Base-by-base conservation (phyloP, 2,329 filamentous ascomycete genomes). In the Fusarium annulatum region DNA sequence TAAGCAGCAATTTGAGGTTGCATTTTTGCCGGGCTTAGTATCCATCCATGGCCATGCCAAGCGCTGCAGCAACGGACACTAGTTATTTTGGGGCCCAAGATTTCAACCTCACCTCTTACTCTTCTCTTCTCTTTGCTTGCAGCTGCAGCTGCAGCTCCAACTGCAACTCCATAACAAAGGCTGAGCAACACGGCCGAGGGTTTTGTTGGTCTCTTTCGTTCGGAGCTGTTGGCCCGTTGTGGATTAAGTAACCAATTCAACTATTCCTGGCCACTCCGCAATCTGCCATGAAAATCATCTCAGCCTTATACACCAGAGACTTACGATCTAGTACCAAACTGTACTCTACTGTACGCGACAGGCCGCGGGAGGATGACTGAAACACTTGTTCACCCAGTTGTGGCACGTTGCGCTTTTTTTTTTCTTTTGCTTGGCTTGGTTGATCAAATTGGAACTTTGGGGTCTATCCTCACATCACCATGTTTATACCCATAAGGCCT, bases 1-100 rank as follows among this genome's bases (percentile, higher is more conserved):
- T 64, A 73, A 74, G 61, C 57, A 56, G 53, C 61, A 73, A 67
- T 62, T 46, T 67, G 34, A 62, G 49, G 71, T 58, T 60, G 48
- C 71, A 74, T 45, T 45, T 48, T 48, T 34, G 48, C 62, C 21
- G 28, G 38, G 39, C 19, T 34, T 23, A 42, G 10, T n/a, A 41
- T 55, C 34, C 23, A 51, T 58, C 34, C 23, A 51, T 53, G 67
- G 45, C 51, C n/a, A 55, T 59, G 67, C 63, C 62, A 72, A 64
- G 64, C 51, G 36, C 49, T 67, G 61, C 58, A 60, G 21, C 42
- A 57, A 41, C 66, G 66, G 71, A 43, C 56, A 51, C 70, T 73
- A 63, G 46, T 45, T 48, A 33, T 39, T 46, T 65, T 43, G 42
- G 58, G 49, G 46, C 51, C 36, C 26, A 45, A 38, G 42, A 58